These are phyloP conservation scores for Saprolegnia parasitica DNA, from an alignment of 352 stramenopile genomes.

Conservation along the genomic window DNA sequence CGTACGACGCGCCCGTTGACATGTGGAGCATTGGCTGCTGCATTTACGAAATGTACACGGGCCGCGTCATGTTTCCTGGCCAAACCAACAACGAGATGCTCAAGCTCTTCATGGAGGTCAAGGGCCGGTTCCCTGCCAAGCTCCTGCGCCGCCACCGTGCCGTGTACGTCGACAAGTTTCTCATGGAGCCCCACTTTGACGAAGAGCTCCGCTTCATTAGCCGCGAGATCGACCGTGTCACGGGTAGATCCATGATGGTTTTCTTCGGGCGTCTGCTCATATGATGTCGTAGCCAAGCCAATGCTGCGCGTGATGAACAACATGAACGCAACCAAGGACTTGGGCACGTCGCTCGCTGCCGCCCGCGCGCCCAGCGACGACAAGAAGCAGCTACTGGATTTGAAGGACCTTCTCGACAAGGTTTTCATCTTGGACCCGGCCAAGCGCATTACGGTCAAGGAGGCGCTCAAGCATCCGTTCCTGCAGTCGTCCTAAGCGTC, in stretches of 20 bases:
- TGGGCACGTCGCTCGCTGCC: constrained; percentile 46
- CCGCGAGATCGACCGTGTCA: constrained; percentile 73
- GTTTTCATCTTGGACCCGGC: constrained; percentile 78
- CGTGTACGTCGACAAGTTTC: constrained; percentile 72
- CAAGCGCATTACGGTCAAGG: constrained; percentile 68
- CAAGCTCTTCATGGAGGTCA: constrained; percentile 95
- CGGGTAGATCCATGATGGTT: constrained; percentile 38
- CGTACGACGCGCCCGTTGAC: constrained; percentile 95
- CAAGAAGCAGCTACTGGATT: constrained; percentile 53
- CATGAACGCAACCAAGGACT: constrained; percentile 57
- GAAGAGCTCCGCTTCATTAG: constrained; percentile 83
- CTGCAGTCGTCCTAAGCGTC: constrained; percentile 31
- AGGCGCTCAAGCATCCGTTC: constrained; percentile 80
- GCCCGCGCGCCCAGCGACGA: constrained; percentile 67
- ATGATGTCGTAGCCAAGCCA: constrained; percentile 44
- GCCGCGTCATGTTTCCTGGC: constrained; percentile 95
- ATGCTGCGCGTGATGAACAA: constrained; percentile 67
- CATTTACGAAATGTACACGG: constrained; percentile 97
- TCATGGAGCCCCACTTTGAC: constrained; percentile 84
- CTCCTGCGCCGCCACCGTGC: constrained; percentile 77
- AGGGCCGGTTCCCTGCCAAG: constrained; percentile 85
- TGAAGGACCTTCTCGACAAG: constrained; percentile 70
- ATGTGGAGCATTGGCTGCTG: constrained; percentile 97
- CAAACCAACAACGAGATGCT: constrained; percentile 98
- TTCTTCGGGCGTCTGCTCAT: background rate